Evolutionary conservation across 2,329 filamentous ascomycete species (phyloP).

Genomic region (Aspergillus felis): DNA sequence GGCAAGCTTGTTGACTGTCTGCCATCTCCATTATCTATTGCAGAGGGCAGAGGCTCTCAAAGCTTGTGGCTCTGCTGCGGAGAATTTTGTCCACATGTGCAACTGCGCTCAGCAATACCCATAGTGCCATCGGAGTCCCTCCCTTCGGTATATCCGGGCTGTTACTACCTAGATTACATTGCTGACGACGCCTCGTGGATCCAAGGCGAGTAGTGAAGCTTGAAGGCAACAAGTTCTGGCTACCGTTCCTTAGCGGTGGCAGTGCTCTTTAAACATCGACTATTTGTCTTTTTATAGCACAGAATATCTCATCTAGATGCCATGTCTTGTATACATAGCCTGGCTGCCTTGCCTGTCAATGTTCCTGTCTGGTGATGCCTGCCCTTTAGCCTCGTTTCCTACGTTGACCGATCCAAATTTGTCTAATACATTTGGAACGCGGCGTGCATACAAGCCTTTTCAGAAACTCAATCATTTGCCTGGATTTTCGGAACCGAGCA

Average conservation of each 20-base stretch:
- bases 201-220: conserved; percentile 5
- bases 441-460: not conserved
- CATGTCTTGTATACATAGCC: not conserved
- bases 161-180: not conserved
- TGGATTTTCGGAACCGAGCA: not conserved
- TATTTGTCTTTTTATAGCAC: not conserved
- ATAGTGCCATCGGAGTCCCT: not conserved
- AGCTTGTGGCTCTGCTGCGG: not conserved
- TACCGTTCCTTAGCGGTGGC: not conserved
- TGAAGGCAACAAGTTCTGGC: conserved; percentile 4
- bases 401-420: not conserved
- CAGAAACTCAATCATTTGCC: not conserved
- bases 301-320: not conserved
- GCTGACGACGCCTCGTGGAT: conserved; percentile 5
- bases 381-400: not conserved
- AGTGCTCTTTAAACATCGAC: not conserved
- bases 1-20: not conserved
- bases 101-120: not conserved
- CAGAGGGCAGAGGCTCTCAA: not conserved
- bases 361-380: too few species aligned
- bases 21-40: not conserved
- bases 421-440: not conserved
- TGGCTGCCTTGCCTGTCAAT: not conserved
- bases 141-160: not conserved
- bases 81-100: not conserved